A percentile compares a stretch with the other conserved stretches of the same genome.
phyloP scores from a whole-genome alignment of 1,284 basidiomycete species.

The Serendipita sp. region DNA sequence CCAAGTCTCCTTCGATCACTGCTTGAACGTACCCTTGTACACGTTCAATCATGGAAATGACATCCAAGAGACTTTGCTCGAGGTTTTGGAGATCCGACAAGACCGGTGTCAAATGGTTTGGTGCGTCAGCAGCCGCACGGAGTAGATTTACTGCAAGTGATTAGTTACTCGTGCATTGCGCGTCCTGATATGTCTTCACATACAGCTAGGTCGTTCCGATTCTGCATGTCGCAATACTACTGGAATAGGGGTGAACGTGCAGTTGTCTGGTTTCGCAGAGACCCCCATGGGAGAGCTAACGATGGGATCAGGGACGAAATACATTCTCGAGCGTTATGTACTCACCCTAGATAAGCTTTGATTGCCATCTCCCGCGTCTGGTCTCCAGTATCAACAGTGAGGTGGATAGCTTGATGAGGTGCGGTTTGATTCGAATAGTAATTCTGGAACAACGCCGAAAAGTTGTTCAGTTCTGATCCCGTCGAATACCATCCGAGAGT shows the following conservation, averaged over 20 bases:
- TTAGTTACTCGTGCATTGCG: background rate
- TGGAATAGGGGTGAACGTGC: conserved; percentile 79
- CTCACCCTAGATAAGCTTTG: conserved; percentile 75
- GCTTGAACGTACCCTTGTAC: conserved; percentile 77
- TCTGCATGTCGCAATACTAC: conserved; percentile 71
- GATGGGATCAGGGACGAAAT: conserved; percentile 14
- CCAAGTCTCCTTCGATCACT: conserved; percentile 63
- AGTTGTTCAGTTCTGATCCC: conserved; percentile 80
- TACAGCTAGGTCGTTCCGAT: conserved; percentile 71
- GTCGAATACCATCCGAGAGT: conserved; percentile 94
- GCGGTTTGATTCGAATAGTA: conserved; percentile 90
- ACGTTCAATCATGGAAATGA: conserved; percentile 70
- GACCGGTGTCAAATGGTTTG: conserved; percentile 24
- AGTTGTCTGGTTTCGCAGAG: conserved; percentile 79
- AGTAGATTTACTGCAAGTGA: conserved; percentile 57
- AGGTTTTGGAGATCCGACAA: conserved; percentile 51
- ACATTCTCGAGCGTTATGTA: conserved; percentile 14
- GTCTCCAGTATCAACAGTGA: conserved; percentile 81
- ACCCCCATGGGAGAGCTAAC: conserved; percentile 69
- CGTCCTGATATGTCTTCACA: conserved; percentile 23
- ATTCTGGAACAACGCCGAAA: conserved; percentile 96
- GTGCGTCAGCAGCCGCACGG: conserved; percentile 31
- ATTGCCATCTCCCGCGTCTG: conserved; percentile 64
- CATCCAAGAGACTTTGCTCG: conserved; percentile 55
- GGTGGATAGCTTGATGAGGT: conserved; percentile 81